Conservation (phyloP, 2,329 filamentous ascomycete species). For the Cercospora citrullina region DNA sequence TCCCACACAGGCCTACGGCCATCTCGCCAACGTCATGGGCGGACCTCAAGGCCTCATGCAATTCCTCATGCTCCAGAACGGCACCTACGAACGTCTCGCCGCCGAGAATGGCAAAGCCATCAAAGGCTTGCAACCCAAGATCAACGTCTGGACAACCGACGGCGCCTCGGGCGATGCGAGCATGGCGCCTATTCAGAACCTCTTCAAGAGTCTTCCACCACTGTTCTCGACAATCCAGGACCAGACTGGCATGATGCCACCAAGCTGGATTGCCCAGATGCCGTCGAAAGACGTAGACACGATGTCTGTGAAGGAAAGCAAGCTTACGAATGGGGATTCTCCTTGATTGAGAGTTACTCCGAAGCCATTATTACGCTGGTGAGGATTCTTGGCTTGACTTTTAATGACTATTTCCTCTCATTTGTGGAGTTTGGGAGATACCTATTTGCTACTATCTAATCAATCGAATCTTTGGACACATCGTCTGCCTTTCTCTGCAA, state of each 20-base stretch:
- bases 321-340: not conserved
- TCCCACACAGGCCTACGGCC: conserved; percentile 58
- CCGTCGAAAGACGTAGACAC: conserved; percentile 34
- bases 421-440: not conserved
- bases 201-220: conserved; percentile 82
- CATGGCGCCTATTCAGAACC: conserved; percentile 60
- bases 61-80: conserved; percentile 85
- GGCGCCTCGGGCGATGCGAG: conserved; percentile 55
- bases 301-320: not conserved
- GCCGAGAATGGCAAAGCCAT: conserved; percentile 75
- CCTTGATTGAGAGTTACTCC: no score
- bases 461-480: not conserved
- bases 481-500: not conserved
- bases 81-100: conserved; percentile 74
- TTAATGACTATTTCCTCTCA: not conserved
- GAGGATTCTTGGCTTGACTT: no score
- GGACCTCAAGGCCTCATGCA: conserved; percentile 76
- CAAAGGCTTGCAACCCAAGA: conserved; percentile 79
- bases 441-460: not conserved
- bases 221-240: conserved; percentile 83
- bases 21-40: conserved; percentile 70
- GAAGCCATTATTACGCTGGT: no score
- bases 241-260: conserved; percentile 79
- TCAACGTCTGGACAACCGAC: conserved; percentile 81
- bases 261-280: conserved; percentile 66